These are phyloP conservation scores for Penicillium sp. DNA, from an alignment of 2,329 filamentous ascomycete species.

Conservation along the genomic window DNA sequence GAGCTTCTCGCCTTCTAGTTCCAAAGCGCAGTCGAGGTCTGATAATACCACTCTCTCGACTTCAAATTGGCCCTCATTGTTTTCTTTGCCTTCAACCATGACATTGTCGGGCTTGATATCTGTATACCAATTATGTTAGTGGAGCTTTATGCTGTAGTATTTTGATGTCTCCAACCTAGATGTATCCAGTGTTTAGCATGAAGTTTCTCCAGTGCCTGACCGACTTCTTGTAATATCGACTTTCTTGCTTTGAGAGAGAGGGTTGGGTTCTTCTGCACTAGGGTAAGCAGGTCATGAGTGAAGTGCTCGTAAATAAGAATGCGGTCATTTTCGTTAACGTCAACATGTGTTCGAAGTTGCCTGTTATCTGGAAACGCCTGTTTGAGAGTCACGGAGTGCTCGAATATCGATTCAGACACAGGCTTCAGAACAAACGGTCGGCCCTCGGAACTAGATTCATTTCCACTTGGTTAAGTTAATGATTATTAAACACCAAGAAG, in stretches of 20 bases:
- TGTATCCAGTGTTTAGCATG: neutral
- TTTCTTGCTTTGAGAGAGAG: neutral
- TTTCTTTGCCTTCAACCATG: constrained; percentile 7
- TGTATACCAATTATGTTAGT: neutral
- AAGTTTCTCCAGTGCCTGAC: neutral
- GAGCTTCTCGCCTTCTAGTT: constrained; percentile 13
- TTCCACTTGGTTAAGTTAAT: no score
- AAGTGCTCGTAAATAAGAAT: neutral
- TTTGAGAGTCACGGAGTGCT: constrained; percentile 8
- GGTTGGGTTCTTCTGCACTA: neutral
- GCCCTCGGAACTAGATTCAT: constrained; percentile 3
- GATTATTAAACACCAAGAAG: no score
- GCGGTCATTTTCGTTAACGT: neutral
- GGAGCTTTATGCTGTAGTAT: neutral
- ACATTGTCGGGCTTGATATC: constrained; percentile 3
- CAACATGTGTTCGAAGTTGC: constrained; percentile 1
- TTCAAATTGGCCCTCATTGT: constrained; percentile 1
- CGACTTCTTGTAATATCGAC: neutral
- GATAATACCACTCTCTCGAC: constrained; percentile 6
- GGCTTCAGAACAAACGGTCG: constrained; percentile 14
- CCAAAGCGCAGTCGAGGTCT: constrained; percentile 14
- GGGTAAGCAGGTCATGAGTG: neutral
- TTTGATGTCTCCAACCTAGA: neutral
- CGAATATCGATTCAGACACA: constrained; percentile 13
- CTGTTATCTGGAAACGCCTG: neutral